phyloP scores from a whole-genome alignment of 345 rosid species.

The Eucalyptus victrix region DNA sequence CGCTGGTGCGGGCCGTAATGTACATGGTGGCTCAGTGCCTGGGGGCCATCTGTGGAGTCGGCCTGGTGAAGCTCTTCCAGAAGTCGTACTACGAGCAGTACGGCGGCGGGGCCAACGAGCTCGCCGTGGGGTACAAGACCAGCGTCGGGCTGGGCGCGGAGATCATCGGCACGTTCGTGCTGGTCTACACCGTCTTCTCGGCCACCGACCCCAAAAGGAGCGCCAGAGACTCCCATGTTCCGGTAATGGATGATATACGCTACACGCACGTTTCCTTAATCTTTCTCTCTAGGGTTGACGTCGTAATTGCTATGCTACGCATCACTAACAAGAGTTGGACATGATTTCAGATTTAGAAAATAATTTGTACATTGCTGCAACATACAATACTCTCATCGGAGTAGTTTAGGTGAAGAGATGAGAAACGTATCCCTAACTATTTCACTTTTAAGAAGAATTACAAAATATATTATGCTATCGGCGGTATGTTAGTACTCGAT shows the following conservation, averaged over 20 bases:
- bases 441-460: background rate
- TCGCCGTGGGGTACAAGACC: background rate
- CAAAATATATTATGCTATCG: background rate
- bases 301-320: background rate
- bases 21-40: constrained; percentile 12
- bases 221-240: constrained; percentile 12
- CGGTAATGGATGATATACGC: background rate
- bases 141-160: constrained; percentile 8
- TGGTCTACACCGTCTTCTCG: constrained; percentile 14
- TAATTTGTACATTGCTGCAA: background rate
- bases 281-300: background rate
- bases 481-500: background rate
- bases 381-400: background rate
- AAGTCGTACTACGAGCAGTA: background rate
- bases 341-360: background rate
- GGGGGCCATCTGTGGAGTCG: constrained; percentile 12
- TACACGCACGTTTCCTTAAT: background rate
- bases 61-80: constrained; percentile 9
- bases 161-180: constrained; percentile 13
- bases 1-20: constrained; percentile 9
- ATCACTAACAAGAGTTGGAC: background rate
- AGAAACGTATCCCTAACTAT: background rate
- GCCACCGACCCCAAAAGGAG: constrained; percentile 14
- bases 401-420: background rate
- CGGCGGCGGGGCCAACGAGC: constrained; percentile 5